Evolutionary conservation across 1,284 basidiomycete genomes (phyloP), one percentile per base, ranked within the genome.

Genomic region (Trichosporon coremiiforme): DNA sequence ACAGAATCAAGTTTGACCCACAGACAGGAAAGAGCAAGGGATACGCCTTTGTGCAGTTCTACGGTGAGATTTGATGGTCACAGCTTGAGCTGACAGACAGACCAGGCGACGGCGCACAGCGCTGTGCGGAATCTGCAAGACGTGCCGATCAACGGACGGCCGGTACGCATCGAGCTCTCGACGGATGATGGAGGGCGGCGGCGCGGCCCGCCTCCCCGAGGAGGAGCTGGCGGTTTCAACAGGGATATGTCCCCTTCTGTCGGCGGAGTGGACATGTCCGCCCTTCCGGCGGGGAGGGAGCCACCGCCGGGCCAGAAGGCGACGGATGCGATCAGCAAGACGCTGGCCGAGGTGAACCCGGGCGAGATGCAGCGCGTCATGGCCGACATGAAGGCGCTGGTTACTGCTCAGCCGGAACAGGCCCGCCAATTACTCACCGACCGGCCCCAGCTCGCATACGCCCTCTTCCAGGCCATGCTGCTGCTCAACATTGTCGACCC

Each of bases 1-100:
- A 5, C 78, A 95, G 95, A 79, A 89, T 97, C 73, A 95, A 98
- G 66, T 98, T 95, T 84, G 96, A 99, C 85, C 87, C 93, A 76
- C 92, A 94, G 70, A 97, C 95, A 20, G 95, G 95, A 69, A 94
- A 96, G 82, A 93, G 95, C 65, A 94, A 93, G 84, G 96, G 97
- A 15, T 99, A 97, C 81, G 96, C 95, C 13, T 98, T 98, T 81
- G 95, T 95, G 85, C 94, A 97, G 87, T 98, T 94, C 82, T 90
- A 92, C 77, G 94, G 94, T 95, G 87, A 83, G 88, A 71, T 66
- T 31, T 72, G 70, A 45, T 50, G 15, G 22, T 17, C 41, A 25
- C 47, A n/a, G 15, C 8, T 3, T 13, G 8, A 41, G 29, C 60
- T 70, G 17, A 66, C 57, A 25, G 29, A 5, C 82, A 95, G 96